Evolutionary conservation across 106 monocot species (phyloP).

Genomic region (Allium sativum): DNA sequence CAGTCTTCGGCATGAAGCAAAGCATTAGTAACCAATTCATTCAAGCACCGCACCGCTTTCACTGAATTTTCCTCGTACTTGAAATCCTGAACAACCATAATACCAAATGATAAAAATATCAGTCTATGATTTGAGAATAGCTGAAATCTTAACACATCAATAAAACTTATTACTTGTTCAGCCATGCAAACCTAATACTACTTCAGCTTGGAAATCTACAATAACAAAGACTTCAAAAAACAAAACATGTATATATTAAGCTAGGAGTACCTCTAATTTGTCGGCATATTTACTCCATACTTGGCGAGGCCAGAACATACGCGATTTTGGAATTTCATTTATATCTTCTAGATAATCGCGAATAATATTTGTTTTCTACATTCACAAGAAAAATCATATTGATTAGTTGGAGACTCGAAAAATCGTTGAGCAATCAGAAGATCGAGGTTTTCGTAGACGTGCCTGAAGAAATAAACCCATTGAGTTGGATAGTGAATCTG

Average conservation of each 20-base stretch:
- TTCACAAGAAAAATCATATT: background rate
- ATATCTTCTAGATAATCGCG: slow-evolving; percentile 97
- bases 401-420: background rate
- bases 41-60: slow-evolving; percentile 85
- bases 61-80: slow-evolving; percentile 66
- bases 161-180: no score
- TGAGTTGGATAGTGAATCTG: slow-evolving; percentile 90
- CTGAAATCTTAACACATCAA: no score
- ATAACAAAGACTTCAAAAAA: no score
- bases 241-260: background rate
- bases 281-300: slow-evolving; percentile 94
- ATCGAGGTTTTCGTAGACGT: background rate
- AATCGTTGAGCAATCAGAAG: background rate
- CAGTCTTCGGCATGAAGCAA: slow-evolving; percentile 82
- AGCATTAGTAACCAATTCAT: slow-evolving; percentile 95
- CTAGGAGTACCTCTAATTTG: slow-evolving; percentile 70
- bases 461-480: slow-evolving; percentile 99
- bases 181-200: no score
- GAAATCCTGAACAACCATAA: slow-evolving; percentile 48
- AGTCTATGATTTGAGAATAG: no score
- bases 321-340: slow-evolving; percentile 94
- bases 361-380: slow-evolving; percentile 98
- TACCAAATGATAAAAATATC: no score
- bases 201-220: no score
- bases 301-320: slow-evolving; percentile 96